Percentiles rank a stretch among this genome's conserved stretches.
phyloP scores from a whole-genome alignment of 177 flowering plant species.

The Vitis hybrid region DNA sequence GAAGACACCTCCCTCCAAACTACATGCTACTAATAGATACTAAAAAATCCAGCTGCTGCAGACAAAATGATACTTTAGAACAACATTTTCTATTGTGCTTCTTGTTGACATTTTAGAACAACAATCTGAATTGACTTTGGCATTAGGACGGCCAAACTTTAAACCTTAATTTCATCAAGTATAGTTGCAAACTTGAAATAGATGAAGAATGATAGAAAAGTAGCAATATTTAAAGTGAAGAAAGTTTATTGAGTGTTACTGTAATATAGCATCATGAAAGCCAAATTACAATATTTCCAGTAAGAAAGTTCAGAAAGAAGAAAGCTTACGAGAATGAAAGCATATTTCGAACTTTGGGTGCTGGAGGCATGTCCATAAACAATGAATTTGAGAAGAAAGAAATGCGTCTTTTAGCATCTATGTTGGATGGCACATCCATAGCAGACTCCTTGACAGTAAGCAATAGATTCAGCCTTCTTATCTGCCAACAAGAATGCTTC shows the following conservation, averaged over 20 bases:
- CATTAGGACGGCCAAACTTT: too few species aligned
- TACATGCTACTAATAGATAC: too few species aligned
- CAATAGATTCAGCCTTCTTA: constrained; percentile 38
- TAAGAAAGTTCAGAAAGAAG: not conserved
- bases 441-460: constrained; percentile 50
- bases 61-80: too few species aligned
- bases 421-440: constrained; percentile 54
- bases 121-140: too few species aligned
- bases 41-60: too few species aligned
- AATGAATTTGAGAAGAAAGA: constrained; percentile 52
- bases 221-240: not conserved
- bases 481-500: constrained; percentile 32
- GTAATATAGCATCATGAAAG: too few species aligned
- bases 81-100: too few species aligned
- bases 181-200: too few species aligned
- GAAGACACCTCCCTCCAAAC: too few species aligned
- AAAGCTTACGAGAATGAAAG: constrained; percentile 68
- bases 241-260: not conserved
- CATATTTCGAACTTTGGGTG: constrained; percentile 53
- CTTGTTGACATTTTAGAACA: too few species aligned
- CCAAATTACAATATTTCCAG: constrained; percentile 2
- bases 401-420: constrained; percentile 49
- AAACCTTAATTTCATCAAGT: too few species aligned
- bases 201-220: not conserved
- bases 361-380: constrained; percentile 52